Conservation (phyloP, 495 filamentous ascomycete genomes). For the Lasiosphaeria hispida region DNA sequence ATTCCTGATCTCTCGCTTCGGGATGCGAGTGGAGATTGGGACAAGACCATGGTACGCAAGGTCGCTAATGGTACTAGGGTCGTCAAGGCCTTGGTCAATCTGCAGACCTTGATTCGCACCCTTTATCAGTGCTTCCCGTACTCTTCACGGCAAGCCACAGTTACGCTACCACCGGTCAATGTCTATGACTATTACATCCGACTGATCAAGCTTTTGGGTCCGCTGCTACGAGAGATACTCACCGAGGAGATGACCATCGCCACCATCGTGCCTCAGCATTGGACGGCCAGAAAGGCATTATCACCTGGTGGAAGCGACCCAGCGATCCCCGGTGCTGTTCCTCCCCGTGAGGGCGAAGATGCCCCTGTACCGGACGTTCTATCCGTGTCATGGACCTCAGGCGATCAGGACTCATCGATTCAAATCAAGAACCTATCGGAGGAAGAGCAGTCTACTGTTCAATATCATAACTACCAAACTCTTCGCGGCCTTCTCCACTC, state of each 20-base stretch:
- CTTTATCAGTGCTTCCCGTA: conserved; percentile 72
- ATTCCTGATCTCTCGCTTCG: conserved; percentile 25
- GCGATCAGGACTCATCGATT: conserved; percentile 22
- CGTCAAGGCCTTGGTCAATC: conserved; percentile 71
- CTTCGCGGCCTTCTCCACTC: conserved; percentile 74
- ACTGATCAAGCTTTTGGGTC: conserved; percentile 68
- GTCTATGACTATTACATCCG: conserved; percentile 73
- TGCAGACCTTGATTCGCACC: conserved; percentile 69
- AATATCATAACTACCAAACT: conserved; percentile 75
- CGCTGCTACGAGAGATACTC: conserved; percentile 71
- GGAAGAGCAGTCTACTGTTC: conserved; percentile 36
- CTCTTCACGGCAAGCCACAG: conserved; percentile 42
- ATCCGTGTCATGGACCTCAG: conserved; percentile 33
- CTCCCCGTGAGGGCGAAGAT: conserved; percentile 8
- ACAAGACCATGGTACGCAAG: conserved; percentile 32
- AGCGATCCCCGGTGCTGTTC: background rate
- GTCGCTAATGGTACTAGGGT: conserved; percentile 64
- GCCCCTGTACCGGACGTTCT: conserved; percentile 12
- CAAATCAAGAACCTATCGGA: conserved; percentile 29
- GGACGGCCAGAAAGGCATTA: conserved; percentile 32
- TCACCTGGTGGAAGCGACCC: background rate
- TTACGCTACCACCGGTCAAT: conserved; percentile 66
- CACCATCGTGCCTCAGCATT: conserved; percentile 42
- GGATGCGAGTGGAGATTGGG: conserved; percentile 31
- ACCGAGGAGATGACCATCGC: conserved; percentile 75